A percentile compares a stretch with the other conserved stretches of the same genome.
Evolutionary conservation across 768 basidiomycete genomes (phyloP).

Genomic region (Scleroderma bovista): DNA sequence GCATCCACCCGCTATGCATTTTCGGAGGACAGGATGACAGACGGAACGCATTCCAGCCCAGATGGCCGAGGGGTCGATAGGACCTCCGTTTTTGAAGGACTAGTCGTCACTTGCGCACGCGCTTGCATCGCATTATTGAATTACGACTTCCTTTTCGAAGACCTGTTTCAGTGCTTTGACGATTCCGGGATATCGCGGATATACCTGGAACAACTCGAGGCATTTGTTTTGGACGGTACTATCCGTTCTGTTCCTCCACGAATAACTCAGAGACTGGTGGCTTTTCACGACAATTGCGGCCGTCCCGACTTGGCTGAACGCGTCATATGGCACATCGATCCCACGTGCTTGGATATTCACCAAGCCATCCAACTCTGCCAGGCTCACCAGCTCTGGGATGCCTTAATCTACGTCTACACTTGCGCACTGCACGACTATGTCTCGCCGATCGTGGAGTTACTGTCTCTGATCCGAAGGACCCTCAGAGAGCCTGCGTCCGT

Average conservation of each 20-base stretch:
- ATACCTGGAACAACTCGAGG: slow-evolving; percentile 77
- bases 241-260: slow-evolving; percentile 77
- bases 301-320: slow-evolving; percentile 77
- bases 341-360: slow-evolving; percentile 85
- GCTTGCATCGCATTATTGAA: slow-evolving; percentile 79
- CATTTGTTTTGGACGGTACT: slow-evolving; percentile 70
- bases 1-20: slow-evolving; percentile 89
- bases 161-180: slow-evolving; percentile 87
- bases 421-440: slow-evolving; percentile 84
- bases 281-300: slow-evolving; percentile 64
- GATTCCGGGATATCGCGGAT: slow-evolving; percentile 79
- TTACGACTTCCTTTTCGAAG: slow-evolving; percentile 87
- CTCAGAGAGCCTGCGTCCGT: not conserved
- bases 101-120: slow-evolving; percentile 71
- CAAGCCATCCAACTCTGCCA: slow-evolving; percentile 88
- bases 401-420: slow-evolving; percentile 91
- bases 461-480: slow-evolving; percentile 62
- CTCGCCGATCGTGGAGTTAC: slow-evolving; percentile 80
- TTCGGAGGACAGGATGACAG: slow-evolving; percentile 91
- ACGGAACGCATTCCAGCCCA: slow-evolving; percentile 74
- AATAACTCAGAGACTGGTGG: slow-evolving; percentile 80
- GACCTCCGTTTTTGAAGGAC: slow-evolving; percentile 81
- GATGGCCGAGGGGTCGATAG: slow-evolving; percentile 91
- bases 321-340: slow-evolving; percentile 95
- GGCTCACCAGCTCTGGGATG: slow-evolving; percentile 80